Evolutionary conservation across 352 stramenopile genomes (phyloP), one percentile per base, ranked within the genome.

Genomic region (Peronospora destructor): DNA sequence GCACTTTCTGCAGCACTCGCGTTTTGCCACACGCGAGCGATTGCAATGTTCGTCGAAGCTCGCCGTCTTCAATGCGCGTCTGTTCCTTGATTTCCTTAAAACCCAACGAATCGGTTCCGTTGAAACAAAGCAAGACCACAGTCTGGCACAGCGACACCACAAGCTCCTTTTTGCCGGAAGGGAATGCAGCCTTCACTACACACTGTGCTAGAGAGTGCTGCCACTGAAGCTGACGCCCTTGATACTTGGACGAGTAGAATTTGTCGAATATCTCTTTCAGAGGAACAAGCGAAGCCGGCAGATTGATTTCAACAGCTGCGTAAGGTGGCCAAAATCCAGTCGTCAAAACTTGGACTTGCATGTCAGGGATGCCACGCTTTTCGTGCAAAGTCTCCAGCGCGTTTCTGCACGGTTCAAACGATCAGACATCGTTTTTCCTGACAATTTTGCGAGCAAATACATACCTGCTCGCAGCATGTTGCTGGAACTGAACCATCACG

Each of bases 291-390:
- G 62, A 54, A 29, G 59, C 51, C 8, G 84, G 87, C 13, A 96
- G 34, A 21, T 76, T 90, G 34, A 96, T 78, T 26, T 96, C 85
- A 14, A 84, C 83, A 14, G 73, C 59, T 7, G 88, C 80, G 49
- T 98, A 97, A 16, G 83, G 85, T 6, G 96, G 96, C 96, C 96
- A 99, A 61, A 98, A 98, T 9, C 95, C 94, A 25, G 93, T 98
- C 9, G 94, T 98, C 1, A 99, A 67, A 16, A 98, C 95, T 51
- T 98, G 94, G 4, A 98, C 94, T 61, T 97, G 79, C 71, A 98
- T 96, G 52, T 98, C 95, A 6, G 95, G 67, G 13, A 76, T 56
- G 17, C 66, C 57, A 49, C 56, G 66, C 17, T 56, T 52, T 52
- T 34, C 37, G 12, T 63, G 62, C 9, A 89, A 40, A 10, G 63